Evolutionary conservation across 768 basidiomycete genomes (phyloP), one percentile per base, ranked within the genome.

Genomic region (Tubosaeta sp.): DNA sequence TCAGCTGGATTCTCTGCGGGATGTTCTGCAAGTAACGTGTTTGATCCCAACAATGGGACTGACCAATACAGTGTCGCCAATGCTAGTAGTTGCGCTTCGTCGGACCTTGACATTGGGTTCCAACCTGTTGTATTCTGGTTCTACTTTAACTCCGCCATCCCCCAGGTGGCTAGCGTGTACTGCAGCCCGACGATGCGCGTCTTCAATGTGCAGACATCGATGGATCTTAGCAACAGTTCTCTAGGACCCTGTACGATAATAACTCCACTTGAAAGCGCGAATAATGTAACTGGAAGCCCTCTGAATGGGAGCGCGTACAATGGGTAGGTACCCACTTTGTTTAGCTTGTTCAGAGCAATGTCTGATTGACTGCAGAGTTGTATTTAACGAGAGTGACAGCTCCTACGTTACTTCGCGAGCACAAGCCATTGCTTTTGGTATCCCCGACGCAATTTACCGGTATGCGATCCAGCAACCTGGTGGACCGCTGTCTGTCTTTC

Each of bases 41-140:
- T 84, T 57, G 62, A 74, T 55, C 65, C 76, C 4, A 55, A 33
- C 13, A 60, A 65, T 33, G 67, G 79, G 6, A 60, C 63, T 2
- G 62, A 72, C 50, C 83, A 83, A 61, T 84, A 78, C 58, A 78
- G 76, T 41, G 82, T 81, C 4, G 46, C 67, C 17, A 72, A 74
- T 2, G 57, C 72, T 9, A 55, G 70, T 47, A 67, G 70, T 59
- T 65, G 71, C 52, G 52, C 59, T 45, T 32, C 52, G 56, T 39
- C 64, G 5, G 59, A 68, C 32, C 52, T 74, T 29, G 58, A 70
- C 34, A 67, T 76, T 29, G 55, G 59, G 22, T 74, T 75, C 53
- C 76, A 73, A 33, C 83, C 85, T 8, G 82, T 86, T 39, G 76
- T 86, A 70, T 88, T 86, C 59, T 88, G 85, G 84, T 85, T 65